Evolutionary conservation across 2,329 filamentous ascomycete species (phyloP).

Genomic region (Pseudohalonectria lignicola): DNA sequence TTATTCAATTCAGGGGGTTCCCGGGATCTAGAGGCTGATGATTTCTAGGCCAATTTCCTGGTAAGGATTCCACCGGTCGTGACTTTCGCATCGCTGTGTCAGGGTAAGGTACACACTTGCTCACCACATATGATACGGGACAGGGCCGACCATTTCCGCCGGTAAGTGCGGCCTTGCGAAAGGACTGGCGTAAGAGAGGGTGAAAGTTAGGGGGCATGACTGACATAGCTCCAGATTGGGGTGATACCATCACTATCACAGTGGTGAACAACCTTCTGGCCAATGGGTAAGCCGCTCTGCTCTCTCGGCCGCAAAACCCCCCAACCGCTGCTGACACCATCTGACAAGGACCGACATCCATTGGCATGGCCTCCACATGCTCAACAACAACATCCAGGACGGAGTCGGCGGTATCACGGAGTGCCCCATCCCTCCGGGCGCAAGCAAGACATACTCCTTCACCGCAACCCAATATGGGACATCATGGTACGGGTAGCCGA

Average conservation of each 20-base stretch:
- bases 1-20: too few species aligned
- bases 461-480: slow-evolving; percentile 24
- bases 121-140: too few species aligned
- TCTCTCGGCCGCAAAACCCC: too few species aligned
- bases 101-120: too few species aligned
- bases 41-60: neutral
- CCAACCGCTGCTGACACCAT: too few species aligned
- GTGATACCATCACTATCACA: neutral
- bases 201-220: too few species aligned
- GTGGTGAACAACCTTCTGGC: neutral
- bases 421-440: slow-evolving; percentile 25
- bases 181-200: too few species aligned
- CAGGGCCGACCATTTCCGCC: neutral
- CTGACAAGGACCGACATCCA: slow-evolving; percentile 22
- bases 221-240: neutral
- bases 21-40: too few species aligned
- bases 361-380: slow-evolving; percentile 36
- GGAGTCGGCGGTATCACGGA: slow-evolving; percentile 31
- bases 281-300: neutral
- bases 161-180: too few species aligned
- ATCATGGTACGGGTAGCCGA: slow-evolving; percentile 20
- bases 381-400: slow-evolving; percentile 27
- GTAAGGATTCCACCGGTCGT: too few species aligned
- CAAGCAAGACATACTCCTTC: slow-evolving; percentile 22
- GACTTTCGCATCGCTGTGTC: too few species aligned